Evolutionary conservation across 1,284 basidiomycete species (phyloP).

Genomic region (Microbotryomycetes sp.): DNA sequence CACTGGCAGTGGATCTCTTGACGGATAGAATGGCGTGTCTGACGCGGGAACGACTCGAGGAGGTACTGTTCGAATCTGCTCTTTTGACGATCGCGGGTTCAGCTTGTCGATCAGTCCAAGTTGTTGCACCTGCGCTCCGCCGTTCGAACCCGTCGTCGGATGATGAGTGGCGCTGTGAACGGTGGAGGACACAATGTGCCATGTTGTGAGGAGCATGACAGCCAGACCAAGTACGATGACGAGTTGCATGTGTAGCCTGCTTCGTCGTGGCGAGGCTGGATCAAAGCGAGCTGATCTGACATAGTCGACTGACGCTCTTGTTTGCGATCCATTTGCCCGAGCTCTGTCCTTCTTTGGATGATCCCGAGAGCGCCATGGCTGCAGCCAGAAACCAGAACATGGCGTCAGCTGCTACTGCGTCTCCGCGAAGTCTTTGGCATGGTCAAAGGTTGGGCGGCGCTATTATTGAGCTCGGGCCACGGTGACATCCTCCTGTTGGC

Average conservation of each 20-base stretch:
- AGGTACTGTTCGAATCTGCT: not conserved
- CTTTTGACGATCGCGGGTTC: not conserved
- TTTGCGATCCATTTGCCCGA: not conserved
- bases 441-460: no score
- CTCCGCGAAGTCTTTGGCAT: no score
- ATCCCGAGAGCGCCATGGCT: not conserved
- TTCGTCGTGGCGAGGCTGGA: not conserved
- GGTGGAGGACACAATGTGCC: not conserved
- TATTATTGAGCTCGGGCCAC: no score
- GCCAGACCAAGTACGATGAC: not conserved
- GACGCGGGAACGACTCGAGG: conserved; percentile 3
- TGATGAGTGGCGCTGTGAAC: not conserved
- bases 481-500: no score
- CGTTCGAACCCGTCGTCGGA: no score
- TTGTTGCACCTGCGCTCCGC: not conserved
- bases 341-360: not conserved
- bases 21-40: conserved; percentile 10
- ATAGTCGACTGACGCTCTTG: not conserved
- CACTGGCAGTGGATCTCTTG: conserved; percentile 22
- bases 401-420: no score
- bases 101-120: not conserved
- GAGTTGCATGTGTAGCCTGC: not conserved
- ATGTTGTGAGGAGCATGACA: not conserved
- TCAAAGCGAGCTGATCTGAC: not conserved
- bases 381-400: no score